Conservation (phyloP, 495 filamentous ascomycete genomes). For the Antarctomyces pellizariae region DNA sequence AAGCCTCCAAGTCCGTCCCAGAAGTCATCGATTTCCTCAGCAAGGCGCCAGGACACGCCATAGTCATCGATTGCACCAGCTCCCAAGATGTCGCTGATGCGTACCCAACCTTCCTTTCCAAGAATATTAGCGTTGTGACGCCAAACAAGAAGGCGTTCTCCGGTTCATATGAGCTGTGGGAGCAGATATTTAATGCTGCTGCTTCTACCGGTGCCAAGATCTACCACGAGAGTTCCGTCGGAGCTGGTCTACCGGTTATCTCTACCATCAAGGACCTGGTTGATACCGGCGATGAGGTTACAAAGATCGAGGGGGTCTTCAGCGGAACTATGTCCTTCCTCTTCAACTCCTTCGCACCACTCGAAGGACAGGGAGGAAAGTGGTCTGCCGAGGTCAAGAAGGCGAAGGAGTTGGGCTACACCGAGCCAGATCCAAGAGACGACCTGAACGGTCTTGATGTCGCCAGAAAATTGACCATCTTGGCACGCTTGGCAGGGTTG, state of each 20-base stretch:
- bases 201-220: conserved; percentile 41
- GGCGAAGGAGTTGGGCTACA: conserved; percentile 88
- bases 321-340: conserved; percentile 90
- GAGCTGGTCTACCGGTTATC: conserved; percentile 77
- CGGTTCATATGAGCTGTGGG: conserved; percentile 48
- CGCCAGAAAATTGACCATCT: conserved; percentile 85
- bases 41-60: conserved; percentile 40
- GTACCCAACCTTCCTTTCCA: conserved; percentile 55
- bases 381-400: conserved; percentile 77
- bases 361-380: conserved; percentile 37
- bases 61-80: conserved; percentile 89
- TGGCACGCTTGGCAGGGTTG: conserved; percentile 63
- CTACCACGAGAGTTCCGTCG: conserved; percentile 84
- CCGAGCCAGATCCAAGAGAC: conserved; percentile 87
- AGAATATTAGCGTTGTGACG: conserved; percentile 74
- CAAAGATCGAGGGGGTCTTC: conserved; percentile 85
- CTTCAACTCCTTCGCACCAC: conserved; percentile 82
- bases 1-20: conserved; percentile 32
- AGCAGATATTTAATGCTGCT: conserved; percentile 50
- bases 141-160: conserved; percentile 98
- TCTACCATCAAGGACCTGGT: conserved; percentile 77
- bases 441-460: conserved; percentile 94
- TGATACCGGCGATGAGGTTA: conserved; percentile 70
- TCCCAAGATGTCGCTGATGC: conserved; percentile 50
- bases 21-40: conserved; percentile 49